phyloP scores from a whole-genome alignment of 345 rosid genomes.

The Brassica juncea region DNA sequence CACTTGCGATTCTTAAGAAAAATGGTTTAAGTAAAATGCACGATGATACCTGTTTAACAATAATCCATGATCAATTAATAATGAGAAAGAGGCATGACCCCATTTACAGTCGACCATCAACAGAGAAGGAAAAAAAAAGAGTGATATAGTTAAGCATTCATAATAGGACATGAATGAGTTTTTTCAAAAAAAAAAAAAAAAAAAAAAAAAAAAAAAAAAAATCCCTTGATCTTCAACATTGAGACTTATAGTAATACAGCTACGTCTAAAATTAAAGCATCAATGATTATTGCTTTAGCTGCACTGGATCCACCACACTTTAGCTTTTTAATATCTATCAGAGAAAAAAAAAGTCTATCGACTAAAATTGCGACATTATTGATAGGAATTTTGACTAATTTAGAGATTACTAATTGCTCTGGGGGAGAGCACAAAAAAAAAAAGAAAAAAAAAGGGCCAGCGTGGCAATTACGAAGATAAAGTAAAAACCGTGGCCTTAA shows the following conservation, averaged over 20 bases:
- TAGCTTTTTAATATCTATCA: not conserved
- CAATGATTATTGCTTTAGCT: not conserved
- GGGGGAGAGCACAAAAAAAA: not conserved
- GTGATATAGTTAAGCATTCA: too few species aligned
- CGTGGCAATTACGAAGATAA: conserved; percentile 26
- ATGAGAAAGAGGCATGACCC: too few species aligned
- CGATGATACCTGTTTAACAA: too few species aligned
- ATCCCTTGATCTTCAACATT: not conserved
- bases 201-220: conserved; percentile 9
- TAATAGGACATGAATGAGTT: not conserved
- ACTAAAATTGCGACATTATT: too few species aligned
- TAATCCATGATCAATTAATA: too few species aligned
- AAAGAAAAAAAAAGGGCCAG: conserved; percentile 9
- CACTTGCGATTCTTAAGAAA: too few species aligned
- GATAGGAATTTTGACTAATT: too few species aligned
- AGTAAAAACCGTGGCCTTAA: not conserved
- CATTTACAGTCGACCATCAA: too few species aligned
- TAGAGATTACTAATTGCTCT: too few species aligned
- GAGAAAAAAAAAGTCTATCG: not conserved
- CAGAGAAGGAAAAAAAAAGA: too few species aligned
- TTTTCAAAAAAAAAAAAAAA: not conserved
- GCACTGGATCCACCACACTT: conserved; percentile 35
- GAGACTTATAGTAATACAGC: not conserved
- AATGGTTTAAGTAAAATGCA: too few species aligned
- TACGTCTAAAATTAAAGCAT: conserved; percentile 3